Evolutionary conservation across 78 protist species (phyloP), one percentile per base, ranked within the genome.

Genomic region (Speleostelium caveatum): DNA sequence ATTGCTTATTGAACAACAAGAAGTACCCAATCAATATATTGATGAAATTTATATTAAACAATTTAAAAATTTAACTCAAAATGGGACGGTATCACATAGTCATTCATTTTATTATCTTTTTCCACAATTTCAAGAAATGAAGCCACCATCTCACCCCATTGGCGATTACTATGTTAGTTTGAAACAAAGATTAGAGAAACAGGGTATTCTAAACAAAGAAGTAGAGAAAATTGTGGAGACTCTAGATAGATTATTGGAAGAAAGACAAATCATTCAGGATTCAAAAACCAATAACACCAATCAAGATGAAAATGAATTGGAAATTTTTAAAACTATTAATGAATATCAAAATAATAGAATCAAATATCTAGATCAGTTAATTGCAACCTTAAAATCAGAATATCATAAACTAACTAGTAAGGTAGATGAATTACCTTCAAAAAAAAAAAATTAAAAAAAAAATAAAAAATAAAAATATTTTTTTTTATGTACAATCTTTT

Each of bases 201-300:
- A 80, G 42, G 89, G 89, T 68, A 26, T 68, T 22, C 63, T 56
- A 19, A 80, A 80, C 39, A 68, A 33, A 56, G 89, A 80, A 19
- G 77, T 68, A 26, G 89, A 80, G 49, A 80, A 68, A 14, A 80
- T 80, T 22, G 59, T 80, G 16, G 89, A 80, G 49, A 80, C 89
- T 39, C 63, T 80, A 0, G 89, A 80, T 80, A 10, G 78, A 17
- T 32, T 80, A 28, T 56, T 80, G 22, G 89, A 80, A n/a, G 89
- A 80, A 56, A 19, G 69, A 19, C 58, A 56, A 41, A 38, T 80
- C 17, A 78, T 78, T 28, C n/a, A n/a, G n/a, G n/a, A n/a, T n/a
- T 35, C 38, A 17, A 30, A 22, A 56, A 19, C 73, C 2, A 39
- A 33, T 5, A 39, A 30, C 14, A 24, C 24, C 10, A 8, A 8